A percentile compares a stretch with the other conserved stretches of the same genome.
These are phyloP conservation scores for Berberis thunbergii DNA, from an alignment of 164 flowering plant species.

Conservation along the genomic window DNA sequence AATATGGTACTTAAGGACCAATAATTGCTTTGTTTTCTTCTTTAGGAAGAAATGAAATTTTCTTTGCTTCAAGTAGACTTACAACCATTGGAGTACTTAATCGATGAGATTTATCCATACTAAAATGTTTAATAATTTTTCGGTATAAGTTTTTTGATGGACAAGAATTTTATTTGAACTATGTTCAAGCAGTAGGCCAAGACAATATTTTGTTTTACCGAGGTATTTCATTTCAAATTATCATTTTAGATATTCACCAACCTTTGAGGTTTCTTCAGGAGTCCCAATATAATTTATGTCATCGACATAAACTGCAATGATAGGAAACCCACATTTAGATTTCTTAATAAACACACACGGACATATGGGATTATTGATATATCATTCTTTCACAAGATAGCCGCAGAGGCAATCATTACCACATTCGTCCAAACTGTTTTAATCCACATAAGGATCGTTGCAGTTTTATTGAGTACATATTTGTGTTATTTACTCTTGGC, in stretches of 20 bases:
- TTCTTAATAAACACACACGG: slow-evolving; percentile 3
- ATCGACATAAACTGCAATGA: background rate
- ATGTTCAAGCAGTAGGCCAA: background rate
- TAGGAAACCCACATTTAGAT: background rate
- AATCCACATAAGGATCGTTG: background rate
- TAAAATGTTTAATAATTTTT: background rate
- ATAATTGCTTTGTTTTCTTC: background rate
- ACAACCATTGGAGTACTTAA: background rate
- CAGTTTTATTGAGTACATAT: background rate
- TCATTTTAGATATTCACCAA: background rate
- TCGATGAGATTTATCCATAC: slow-evolving; percentile 1
- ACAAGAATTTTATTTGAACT: background rate
- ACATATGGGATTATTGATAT: background rate
- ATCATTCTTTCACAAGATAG: background rate
- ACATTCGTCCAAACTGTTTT: background rate
- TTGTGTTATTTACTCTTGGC: background rate
- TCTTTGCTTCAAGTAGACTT: background rate
- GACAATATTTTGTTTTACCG: background rate
- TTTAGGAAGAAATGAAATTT: background rate
- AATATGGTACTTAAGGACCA: background rate
- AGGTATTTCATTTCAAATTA: background rate
- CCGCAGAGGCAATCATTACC: background rate
- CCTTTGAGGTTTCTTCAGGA: background rate
- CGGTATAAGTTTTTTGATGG: background rate
- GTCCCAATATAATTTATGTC: background rate